phyloP scores from a whole-genome alignment of 2,329 filamentous ascomycete species.

The Corinectria fuckeliana region DNA sequence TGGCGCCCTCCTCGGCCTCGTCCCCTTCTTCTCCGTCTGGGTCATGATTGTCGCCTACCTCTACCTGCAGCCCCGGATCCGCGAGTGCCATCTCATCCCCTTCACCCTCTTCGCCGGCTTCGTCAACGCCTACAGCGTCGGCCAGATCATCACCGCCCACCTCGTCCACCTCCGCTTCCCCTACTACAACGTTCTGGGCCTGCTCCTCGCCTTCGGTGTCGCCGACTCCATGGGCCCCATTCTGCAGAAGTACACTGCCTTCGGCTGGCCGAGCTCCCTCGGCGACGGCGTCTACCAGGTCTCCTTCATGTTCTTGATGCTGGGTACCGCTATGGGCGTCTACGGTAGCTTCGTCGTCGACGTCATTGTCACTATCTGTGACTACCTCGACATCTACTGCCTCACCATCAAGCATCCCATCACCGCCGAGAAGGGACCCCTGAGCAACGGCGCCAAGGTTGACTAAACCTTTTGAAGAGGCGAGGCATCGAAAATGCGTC shows the following conservation, averaged over 20 bases:
- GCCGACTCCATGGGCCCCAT: conserved; percentile 79
- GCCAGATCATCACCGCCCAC: conserved; percentile 94
- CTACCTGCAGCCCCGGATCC: conserved; percentile 82
- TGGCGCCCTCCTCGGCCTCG: conserved; percentile 79
- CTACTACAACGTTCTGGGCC: conserved; percentile 83
- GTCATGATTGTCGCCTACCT: conserved; percentile 78
- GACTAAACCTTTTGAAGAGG: conserved; percentile 23
- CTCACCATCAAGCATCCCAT: conserved; percentile 90
- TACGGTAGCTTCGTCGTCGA: conserved; percentile 98
- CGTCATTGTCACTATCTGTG: conserved; percentile 96
- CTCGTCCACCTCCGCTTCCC: conserved; percentile 88
- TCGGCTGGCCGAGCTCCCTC: conserved; percentile 78
- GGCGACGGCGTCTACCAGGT: conserved; percentile 85
- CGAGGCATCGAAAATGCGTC: not conserved
- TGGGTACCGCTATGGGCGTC: conserved; percentile 85
- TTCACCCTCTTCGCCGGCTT: conserved; percentile 89
- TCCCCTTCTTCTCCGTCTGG: conserved; percentile 84
- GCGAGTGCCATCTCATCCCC: conserved; percentile 83
- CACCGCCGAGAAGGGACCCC: conserved; percentile 47
- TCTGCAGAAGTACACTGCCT: conserved; percentile 63
- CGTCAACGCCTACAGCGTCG: conserved; percentile 93
- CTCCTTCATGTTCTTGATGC: conserved; percentile 86
- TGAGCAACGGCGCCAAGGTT: conserved; percentile 50
- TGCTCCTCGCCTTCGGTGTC: conserved; percentile 80
- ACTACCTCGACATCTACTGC: conserved; percentile 98